Conservation (phyloP, 2,329 filamentous ascomycete genomes). For the Pestalotiopsis sp. region DNA sequence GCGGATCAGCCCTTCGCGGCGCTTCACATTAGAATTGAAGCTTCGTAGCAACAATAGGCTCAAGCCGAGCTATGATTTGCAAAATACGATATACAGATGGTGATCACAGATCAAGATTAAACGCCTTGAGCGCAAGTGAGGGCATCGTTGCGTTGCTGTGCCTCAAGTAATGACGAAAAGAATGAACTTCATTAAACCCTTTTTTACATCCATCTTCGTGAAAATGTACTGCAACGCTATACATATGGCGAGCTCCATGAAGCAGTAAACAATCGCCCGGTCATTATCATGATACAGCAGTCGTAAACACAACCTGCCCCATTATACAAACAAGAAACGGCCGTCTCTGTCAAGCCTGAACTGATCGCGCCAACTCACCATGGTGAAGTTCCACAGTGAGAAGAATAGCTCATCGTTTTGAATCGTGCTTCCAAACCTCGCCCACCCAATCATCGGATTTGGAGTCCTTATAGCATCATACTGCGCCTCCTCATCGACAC, state of each 20-base stretch:
- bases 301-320: conserved; percentile 9
- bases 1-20: no score
- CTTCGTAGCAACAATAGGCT: background rate
- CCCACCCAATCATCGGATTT: background rate
- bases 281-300: conserved; percentile 15
- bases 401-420: no score
- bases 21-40: background rate
- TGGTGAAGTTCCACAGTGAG: no score
- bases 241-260: conserved; percentile 13
- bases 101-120: background rate
- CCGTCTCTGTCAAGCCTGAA: conserved; percentile 15
- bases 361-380: background rate
- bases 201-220: conserved; percentile 20
- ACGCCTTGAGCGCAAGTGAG: background rate
- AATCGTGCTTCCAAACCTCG: no score
- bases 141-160: background rate
- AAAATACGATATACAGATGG: background rate
- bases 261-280: conserved; percentile 13
- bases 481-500: conserved; percentile 51
- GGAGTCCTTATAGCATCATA: conserved; percentile 58
- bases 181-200: conserved; percentile 18
- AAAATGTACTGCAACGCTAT: conserved; percentile 28
- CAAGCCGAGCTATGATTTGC: no score
- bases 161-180: conserved; percentile 2
- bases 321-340: conserved; percentile 8